Evolutionary conservation across 1,284 basidiomycete species (phyloP), one percentile per base, ranked within the genome.

Genomic region (Cronartium ribicola): DNA sequence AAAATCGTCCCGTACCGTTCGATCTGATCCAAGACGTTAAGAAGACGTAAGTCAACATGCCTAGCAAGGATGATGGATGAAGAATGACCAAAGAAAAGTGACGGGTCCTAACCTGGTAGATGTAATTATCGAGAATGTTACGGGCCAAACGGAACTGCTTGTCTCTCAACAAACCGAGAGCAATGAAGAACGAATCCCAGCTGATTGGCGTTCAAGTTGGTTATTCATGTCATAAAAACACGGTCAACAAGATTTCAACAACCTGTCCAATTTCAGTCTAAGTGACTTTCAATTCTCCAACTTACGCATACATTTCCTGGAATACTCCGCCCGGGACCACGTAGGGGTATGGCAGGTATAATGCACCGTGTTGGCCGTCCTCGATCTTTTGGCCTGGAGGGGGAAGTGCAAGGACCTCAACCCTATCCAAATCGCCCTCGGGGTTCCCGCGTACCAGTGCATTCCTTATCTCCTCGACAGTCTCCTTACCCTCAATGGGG

Each of bases 231-330:
- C 29, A 29, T 29, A 29, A 29, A 29, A 29, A 29, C 2, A 29
- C 29, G 29, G 29, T 29, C 29, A 29, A 29, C 1, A 29, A 29
- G 29, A 29, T 29, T 29, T 29, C 29, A 29, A 29, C 29, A 29
- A 29, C 29, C 29, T 29, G 29, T 2, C 29, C 29, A 29, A 29
- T 29, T 29, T 2, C n/a, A n/a, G n/a, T n/a, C n/a, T n/a, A n/a
- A n/a, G n/a, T n/a, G n/a, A n/a, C n/a, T n/a, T n/a, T n/a, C n/a
- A n/a, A n/a, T n/a, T n/a, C n/a, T 51, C 48, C 14, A 20, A 65
- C 69, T 71, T 41, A 71, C 69, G 69, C 69, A 71, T 71, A 71
- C 60, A 71, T 71, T 51, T 71, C 69, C 69, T 71, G 69, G 44
- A 71, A 71, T 8, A 59, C 29, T 41, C 69, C 69, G 43, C 69